A percentile compares a stretch with the other conserved stretches of the same genome.
Evolutionary conservation across 2,329 filamentous ascomycete species (phyloP).

Genomic region (Colletotrichum spinosum): DNA sequence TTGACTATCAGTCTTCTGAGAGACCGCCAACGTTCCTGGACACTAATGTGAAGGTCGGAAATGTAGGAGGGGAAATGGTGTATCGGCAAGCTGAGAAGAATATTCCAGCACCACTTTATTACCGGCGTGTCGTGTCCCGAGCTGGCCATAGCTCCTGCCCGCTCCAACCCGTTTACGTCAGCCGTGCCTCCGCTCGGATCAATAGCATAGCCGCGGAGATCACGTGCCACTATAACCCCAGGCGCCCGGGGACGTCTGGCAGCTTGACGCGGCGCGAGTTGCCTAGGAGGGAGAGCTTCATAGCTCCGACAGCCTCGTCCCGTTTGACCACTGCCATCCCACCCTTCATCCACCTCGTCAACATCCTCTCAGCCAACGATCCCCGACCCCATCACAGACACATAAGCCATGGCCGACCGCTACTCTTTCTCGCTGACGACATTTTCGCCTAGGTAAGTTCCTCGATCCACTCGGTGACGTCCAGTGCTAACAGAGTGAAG

Average conservation of each 20-base stretch:
- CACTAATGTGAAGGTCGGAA: conserved; percentile 11
- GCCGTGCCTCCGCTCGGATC: conserved; percentile 4
- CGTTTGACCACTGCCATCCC: conserved; percentile 35
- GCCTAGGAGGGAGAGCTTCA: conserved; percentile 39
- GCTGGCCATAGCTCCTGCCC: conserved; percentile 32
- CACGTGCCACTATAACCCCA: conserved; percentile 13
- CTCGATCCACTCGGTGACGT: conserved; percentile 37
- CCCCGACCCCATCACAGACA: conserved; percentile 15
- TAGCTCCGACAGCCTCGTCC: conserved; percentile 38
- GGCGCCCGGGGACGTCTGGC: conserved; percentile 19
- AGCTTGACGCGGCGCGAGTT: conserved; percentile 41
- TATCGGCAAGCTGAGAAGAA: conserved; percentile 13
- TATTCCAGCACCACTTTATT: conserved; percentile 37
- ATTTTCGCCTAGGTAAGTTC: conserved; percentile 94
- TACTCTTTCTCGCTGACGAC: conserved; percentile 99
- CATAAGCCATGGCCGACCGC: conserved; percentile 86
- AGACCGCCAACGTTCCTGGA: conserved; percentile 9
- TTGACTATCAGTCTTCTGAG: conserved; percentile 28
- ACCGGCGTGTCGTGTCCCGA: conserved; percentile 10
- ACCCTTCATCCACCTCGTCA: conserved; percentile 27
- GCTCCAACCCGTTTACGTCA: conserved; percentile 9
- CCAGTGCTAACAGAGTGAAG: conserved; percentile 58
- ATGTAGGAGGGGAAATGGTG: not conserved
- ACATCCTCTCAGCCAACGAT: conserved; percentile 6
- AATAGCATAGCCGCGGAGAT: conserved; percentile 2